These are phyloP conservation scores for Fimicolochytrium jonesii DNA, from an alignment of 192 early-diverging fungal genomes.

Conservation along the genomic window DNA sequence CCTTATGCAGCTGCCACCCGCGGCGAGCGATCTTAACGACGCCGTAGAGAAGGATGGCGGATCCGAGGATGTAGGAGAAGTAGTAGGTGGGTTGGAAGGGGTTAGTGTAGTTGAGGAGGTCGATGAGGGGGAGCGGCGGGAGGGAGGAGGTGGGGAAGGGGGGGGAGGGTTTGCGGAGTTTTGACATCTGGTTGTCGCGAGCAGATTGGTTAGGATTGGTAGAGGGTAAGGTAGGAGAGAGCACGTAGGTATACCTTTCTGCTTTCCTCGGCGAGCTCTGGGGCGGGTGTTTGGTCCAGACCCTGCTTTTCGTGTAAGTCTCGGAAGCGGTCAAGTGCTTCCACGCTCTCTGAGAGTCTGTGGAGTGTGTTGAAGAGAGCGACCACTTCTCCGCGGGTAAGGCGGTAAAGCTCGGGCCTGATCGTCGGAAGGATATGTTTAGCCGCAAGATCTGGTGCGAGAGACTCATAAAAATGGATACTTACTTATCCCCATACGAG, in stretches of 20 bases:
- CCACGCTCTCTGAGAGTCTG: slow-evolving; percentile 37
- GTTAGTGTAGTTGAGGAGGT: slow-evolving; percentile 14
- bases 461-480: too few species aligned
- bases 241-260: slow-evolving; percentile 2
- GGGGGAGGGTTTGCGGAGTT: not conserved
- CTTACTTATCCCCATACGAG: slow-evolving; percentile 73
- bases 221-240: not conserved
- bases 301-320: slow-evolving; percentile 16
- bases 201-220: not conserved
- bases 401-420: slow-evolving; percentile 46
- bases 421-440: too few species aligned
- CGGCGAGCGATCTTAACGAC: slow-evolving; percentile 13
- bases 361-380: not conserved
- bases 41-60: slow-evolving; percentile 31
- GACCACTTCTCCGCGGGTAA: slow-evolving; percentile 47
- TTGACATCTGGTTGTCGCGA: not conserved
- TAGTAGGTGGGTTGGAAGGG: slow-evolving; percentile 20
- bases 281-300: slow-evolving; percentile 9
- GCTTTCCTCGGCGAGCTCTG: not conserved
- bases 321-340: slow-evolving; percentile 75
- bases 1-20: slow-evolving; percentile 26
- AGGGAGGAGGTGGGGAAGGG: not conserved
- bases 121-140: not conserved
- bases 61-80: slow-evolving; percentile 26
- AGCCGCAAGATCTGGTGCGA: too few species aligned